Conservation (phyloP, 2,329 filamentous ascomycete genomes). For the Venturia effusa region DNA sequence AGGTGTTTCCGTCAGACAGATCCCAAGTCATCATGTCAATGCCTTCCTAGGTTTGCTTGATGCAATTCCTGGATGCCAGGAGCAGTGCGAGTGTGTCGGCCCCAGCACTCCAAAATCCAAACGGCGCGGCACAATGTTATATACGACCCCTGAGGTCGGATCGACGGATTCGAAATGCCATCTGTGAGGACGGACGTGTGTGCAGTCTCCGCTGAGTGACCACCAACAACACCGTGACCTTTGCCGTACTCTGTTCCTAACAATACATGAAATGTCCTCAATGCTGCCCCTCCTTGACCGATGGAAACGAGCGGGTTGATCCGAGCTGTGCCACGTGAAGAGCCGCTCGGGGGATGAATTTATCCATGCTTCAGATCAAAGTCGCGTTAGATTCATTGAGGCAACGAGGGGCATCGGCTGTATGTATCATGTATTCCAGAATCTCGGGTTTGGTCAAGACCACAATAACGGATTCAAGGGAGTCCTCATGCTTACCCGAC, state of each 20-base stretch:
- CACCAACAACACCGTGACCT: no score
- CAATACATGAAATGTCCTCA: no score
- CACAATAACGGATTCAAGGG: not conserved
- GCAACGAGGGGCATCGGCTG: not conserved
- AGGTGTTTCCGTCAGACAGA: not conserved
- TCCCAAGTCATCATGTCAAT: not conserved
- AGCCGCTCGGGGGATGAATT: not conserved
- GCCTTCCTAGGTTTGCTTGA: not conserved
- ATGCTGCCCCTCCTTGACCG: not conserved
- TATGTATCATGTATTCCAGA: not conserved
- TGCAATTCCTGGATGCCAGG: not conserved
- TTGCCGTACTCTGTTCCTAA: not conserved
- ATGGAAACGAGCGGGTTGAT: not conserved
- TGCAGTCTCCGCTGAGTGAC: no score
- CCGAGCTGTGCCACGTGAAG: conserved; percentile 4
- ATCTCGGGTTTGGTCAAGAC: not conserved
- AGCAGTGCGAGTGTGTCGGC: not conserved
- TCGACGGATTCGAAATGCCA: not conserved
- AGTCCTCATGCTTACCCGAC: not conserved
- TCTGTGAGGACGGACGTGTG: no score
- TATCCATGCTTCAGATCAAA: conserved; percentile 5
- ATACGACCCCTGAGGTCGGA: not conserved
- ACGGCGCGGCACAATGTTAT: no score
- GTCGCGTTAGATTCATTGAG: not conserved
- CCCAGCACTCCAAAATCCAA: not conserved